Evolutionary conservation across 495 filamentous ascomycete species (phyloP).

Genomic region (Friedmanniomyces endolithicus): DNA sequence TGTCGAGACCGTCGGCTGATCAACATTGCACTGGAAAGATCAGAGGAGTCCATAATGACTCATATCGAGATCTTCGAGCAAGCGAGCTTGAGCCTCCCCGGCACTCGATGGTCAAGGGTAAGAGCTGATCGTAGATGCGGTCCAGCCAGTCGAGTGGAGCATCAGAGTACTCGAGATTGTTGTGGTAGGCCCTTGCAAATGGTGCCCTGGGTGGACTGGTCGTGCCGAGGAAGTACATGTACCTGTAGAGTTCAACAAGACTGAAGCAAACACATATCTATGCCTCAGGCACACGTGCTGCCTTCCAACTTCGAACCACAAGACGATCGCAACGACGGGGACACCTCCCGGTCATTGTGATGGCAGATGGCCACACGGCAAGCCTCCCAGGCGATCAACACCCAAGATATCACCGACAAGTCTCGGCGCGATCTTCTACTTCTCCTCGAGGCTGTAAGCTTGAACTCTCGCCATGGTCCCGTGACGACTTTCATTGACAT

Average conservation of each 20-base stretch:
- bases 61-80: too few species aligned
- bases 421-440: conserved; percentile 25
- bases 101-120: too few species aligned
- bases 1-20: too few species aligned
- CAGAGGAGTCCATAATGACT: too few species aligned
- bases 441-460: conserved; percentile 26
- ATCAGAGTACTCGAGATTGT: background rate
- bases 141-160: background rate
- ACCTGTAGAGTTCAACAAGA: too few species aligned
- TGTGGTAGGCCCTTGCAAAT: background rate
- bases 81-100: too few species aligned
- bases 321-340: too few species aligned
- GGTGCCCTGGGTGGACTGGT: background rate
- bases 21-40: too few species aligned
- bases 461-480: background rate
- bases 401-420: conserved; percentile 24
- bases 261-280: too few species aligned
- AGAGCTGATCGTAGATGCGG: background rate
- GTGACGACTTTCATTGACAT: background rate
- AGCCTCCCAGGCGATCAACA: conserved; percentile 22
- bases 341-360: background rate
- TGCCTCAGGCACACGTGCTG: background rate
- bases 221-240: too few species aligned
- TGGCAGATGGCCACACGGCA: conserved; percentile 14
- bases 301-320: background rate